These are phyloP conservation scores for Neonothopanus nambi DNA, from an alignment of 1,284 basidiomycete genomes.

Conservation along the genomic window DNA sequence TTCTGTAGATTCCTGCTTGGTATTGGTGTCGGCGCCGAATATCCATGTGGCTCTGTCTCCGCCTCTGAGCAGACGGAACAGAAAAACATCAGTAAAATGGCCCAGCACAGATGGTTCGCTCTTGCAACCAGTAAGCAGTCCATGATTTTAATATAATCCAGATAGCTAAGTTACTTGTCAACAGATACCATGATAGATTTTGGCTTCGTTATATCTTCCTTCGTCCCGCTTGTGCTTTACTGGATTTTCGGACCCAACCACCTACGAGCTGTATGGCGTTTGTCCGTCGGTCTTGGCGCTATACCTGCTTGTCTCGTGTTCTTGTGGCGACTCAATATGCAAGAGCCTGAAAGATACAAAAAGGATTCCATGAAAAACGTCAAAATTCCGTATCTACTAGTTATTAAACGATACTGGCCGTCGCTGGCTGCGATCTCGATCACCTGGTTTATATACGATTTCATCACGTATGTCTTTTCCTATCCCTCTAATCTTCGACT, in stretches of 20 bases:
- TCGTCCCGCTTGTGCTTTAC: conserved; percentile 82
- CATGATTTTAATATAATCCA: conserved; percentile 10
- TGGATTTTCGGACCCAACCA: conserved; percentile 71
- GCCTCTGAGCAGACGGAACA: conserved; percentile 91
- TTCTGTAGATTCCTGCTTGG: conserved; percentile 69
- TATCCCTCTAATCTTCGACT: neutral
- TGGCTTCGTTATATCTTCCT: conserved; percentile 83
- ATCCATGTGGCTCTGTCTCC: conserved; percentile 89
- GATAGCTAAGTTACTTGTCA: conserved; percentile 7
- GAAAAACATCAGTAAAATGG: conserved; percentile 69
- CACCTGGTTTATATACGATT: conserved; percentile 86
- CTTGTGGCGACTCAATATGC: conserved; percentile 85
- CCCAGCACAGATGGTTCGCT: conserved; percentile 85
- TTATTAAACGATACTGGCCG: conserved; percentile 81
- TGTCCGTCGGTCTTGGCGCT: conserved; percentile 84
- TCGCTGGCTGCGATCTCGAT: conserved; percentile 68
- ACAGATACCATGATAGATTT: conserved; percentile 86
- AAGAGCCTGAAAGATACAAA: conserved; percentile 73
- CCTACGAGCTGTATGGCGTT: conserved; percentile 84
- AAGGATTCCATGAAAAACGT: conserved; percentile 77
- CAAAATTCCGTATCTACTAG: conserved; percentile 75
- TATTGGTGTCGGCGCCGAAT: conserved; percentile 80
- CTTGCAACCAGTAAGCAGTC: conserved; percentile 72
- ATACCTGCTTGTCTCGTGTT: conserved; percentile 82
- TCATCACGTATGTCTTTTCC: conserved; percentile 54